Conservation (phyloP, 2,329 filamentous ascomycete species). For the Verticillium nonalfalfae region DNA sequence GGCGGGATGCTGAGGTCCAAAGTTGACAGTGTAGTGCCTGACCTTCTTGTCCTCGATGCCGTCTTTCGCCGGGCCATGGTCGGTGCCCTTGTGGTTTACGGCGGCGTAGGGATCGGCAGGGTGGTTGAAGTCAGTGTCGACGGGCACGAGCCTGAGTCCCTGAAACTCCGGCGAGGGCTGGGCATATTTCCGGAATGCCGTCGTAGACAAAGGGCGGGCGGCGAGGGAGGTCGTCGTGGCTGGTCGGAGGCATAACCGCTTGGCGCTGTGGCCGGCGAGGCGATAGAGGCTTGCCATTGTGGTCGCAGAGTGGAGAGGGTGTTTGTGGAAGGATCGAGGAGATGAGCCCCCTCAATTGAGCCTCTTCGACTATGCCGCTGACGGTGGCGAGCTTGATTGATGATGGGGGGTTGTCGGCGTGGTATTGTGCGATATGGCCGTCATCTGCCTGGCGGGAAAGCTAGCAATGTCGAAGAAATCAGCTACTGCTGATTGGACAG, state of each 20-base stretch:
- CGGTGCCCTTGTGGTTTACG: constrained; percentile 21
- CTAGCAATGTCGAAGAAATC: constrained; percentile 7
- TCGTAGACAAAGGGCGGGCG: constrained; percentile 60
- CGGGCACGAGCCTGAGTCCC: constrained; percentile 58
- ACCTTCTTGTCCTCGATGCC: constrained; percentile 68
- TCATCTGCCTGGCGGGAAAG: constrained; percentile 8
- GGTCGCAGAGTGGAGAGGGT: constrained; percentile 20
- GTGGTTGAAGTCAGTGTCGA: constrained; percentile 56
- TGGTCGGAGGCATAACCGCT: constrained; percentile 55
- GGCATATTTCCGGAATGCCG: constrained; percentile 56
- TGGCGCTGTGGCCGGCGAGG: constrained; percentile 65
- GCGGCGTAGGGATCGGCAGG: constrained; percentile 43
- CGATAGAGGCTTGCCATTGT: constrained; percentile 66
- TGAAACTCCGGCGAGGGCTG: constrained; percentile 40
- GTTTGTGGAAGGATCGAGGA: constrained; percentile 18
- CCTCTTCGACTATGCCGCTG: constrained; percentile 12
- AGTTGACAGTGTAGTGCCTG: constrained; percentile 99
- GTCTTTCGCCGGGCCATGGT: constrained; percentile 39
- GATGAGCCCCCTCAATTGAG: constrained; percentile 13
- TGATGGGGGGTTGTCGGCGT: constrained; percentile 11
- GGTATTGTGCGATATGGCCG: constrained; percentile 9
- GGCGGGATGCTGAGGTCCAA: constrained; percentile 95
- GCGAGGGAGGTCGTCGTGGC: constrained; percentile 22
- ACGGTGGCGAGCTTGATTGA: constrained; percentile 9
- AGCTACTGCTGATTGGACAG: constrained; percentile 9